Evolutionary conservation across 352 stramenopile species (phyloP).

Genomic region (Phytophthora lateralis): DNA sequence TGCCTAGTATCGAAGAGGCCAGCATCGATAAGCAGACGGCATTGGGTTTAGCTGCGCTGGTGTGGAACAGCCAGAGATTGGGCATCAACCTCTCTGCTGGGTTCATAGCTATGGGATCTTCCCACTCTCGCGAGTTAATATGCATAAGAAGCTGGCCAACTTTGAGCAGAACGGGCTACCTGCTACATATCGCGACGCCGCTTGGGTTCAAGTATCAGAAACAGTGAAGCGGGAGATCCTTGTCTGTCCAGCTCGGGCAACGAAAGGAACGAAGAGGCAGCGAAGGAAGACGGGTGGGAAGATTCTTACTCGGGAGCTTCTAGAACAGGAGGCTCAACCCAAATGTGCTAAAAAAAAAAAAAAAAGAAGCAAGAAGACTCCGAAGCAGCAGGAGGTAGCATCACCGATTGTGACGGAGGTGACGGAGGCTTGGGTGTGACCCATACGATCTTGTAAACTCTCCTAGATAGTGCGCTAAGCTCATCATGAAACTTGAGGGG

Average conservation of each 20-base stretch:
- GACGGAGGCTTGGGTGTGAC: no score
- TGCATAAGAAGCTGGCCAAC: background rate
- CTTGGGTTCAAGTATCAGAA: background rate
- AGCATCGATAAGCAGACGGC: constrained; percentile 3
- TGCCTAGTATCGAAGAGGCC: background rate
- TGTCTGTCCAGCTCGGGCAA: background rate
- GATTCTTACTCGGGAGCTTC: no score
- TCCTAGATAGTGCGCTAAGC: no score
- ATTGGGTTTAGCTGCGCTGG: background rate
- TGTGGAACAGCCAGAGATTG: background rate
- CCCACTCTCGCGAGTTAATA: constrained; percentile 3
- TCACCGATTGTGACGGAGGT: no score
- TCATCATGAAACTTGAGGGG: no score
- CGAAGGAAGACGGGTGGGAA: no score
- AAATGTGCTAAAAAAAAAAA: no score
- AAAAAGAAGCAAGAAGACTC: no score
- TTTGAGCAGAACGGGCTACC: constrained; percentile 3
- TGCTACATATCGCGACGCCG: background rate
- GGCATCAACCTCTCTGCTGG: constrained; percentile 1
- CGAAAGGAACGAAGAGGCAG: background rate
- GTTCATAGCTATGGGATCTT: constrained; percentile 2
- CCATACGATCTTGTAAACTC: no score
- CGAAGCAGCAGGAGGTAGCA: no score
- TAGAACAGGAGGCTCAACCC: no score
- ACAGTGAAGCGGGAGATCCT: background rate